Evolutionary conservation across 140 eudicot species (phyloP).

Genomic region (Anethum foeniculum): DNA sequence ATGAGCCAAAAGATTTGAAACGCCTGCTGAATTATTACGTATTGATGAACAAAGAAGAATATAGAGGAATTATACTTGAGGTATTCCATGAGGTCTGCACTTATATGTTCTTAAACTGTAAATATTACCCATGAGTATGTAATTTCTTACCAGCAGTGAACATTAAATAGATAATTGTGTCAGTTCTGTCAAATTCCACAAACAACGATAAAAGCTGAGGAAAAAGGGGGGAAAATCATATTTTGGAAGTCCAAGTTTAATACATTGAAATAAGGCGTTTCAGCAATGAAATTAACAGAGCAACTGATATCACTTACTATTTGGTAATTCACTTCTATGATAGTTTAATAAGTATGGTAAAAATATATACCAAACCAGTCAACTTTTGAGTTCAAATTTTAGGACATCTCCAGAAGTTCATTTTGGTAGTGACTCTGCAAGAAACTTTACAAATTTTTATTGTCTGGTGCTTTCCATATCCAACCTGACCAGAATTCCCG

Average conservation of each 20-base stretch:
- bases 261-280: no score
- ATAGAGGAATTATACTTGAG: slow-evolving; percentile 5
- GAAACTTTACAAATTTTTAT: not conserved
- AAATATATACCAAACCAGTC: not conserved
- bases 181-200: not conserved
- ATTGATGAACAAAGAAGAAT: not conserved
- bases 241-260: not conserved
- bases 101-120: not conserved
- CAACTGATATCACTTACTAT: not conserved
- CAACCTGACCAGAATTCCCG: not conserved
- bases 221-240: not conserved
- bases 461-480: not conserved
- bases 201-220: not conserved
- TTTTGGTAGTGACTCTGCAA: not conserved
- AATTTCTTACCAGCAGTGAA: not conserved
- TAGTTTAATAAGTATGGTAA: not conserved
- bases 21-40: not conserved
- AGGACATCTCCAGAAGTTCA: not conserved
- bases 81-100: not conserved
- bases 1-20: slow-evolving; percentile 48
- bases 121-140: not conserved
- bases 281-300: no score
- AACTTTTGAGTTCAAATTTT: no score
- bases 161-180: not conserved
- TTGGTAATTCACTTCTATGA: not conserved